Conservation (phyloP, 139 green algal genomes). For the Penium margaritaceum region DNA sequence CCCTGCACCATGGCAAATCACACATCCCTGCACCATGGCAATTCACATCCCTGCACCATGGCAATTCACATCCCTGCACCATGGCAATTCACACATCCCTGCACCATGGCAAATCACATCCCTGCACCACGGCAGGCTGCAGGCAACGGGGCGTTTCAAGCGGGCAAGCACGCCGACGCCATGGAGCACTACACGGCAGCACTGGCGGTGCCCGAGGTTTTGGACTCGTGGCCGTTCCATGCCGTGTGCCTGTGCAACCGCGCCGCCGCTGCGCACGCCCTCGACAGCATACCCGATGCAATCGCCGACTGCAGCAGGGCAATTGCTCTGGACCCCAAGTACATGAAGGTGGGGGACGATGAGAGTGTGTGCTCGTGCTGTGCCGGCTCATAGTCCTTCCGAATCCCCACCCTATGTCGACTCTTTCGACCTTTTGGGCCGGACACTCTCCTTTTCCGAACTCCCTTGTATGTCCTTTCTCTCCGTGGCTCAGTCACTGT, state of each 20-base stretch:
- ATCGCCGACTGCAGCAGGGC: conserved; percentile 44
- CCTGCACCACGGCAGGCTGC: too few relatives aligned
- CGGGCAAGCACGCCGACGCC: conserved; percentile 68
- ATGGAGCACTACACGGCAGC: conserved; percentile 68
- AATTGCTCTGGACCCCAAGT: conserved; percentile 33
- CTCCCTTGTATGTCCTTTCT: neutral
- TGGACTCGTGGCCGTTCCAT: conserved; percentile 31
- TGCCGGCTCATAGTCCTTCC: too few relatives aligned
- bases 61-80: too few relatives aligned
- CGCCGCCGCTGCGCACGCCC: conserved; percentile 32
- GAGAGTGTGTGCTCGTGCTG: too few relatives aligned
- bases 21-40: too few relatives aligned
- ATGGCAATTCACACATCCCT: too few relatives aligned
- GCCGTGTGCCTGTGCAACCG: conserved; percentile 41
- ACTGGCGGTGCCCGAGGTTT: neutral
- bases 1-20: too few relatives aligned
- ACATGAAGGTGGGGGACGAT: conserved; percentile 45
- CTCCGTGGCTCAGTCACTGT: neutral
- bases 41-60: too few relatives aligned
- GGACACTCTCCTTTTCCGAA: neutral
- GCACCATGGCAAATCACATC: too few relatives aligned
- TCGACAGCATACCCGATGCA: conserved; percentile 32
- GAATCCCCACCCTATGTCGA: too few relatives aligned
- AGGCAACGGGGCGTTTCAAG: conserved; percentile 82
- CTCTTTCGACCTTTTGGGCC: neutral